Percentiles rank a stretch among this genome's conserved stretches.
These are phyloP conservation scores for Penicillium crystallinum DNA, from an alignment of 495 filamentous ascomycete species.

Conservation along the genomic window DNA sequence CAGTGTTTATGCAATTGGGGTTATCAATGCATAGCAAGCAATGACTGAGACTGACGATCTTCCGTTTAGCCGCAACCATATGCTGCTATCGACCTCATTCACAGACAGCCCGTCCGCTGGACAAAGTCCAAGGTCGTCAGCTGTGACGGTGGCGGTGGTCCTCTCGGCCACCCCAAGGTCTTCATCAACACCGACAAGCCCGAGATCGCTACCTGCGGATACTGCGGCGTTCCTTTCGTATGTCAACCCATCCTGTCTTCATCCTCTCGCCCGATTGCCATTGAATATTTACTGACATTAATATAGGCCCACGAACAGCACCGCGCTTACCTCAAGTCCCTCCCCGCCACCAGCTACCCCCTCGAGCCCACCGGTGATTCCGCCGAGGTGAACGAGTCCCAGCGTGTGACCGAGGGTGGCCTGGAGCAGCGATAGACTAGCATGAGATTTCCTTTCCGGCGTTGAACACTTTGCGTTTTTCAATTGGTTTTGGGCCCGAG, in stretches of 20 bases:
- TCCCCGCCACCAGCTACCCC: constrained; percentile 74
- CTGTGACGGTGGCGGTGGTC: constrained; percentile 92
- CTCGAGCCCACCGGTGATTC: constrained; percentile 49
- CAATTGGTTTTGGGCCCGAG: constrained; percentile 24
- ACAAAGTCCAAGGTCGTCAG: constrained; percentile 71
- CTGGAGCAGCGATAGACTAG: constrained; percentile 48
- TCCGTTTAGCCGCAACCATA: constrained; percentile 68
- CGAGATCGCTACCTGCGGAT: constrained; percentile 81
- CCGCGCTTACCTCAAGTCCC: constrained; percentile 70
- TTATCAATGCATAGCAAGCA: not conserved
- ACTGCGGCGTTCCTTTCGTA: constrained; percentile 95
- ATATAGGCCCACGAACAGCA: constrained; percentile 80
- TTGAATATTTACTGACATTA: not conserved
- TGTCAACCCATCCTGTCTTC: constrained; percentile 29
- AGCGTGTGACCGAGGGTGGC: constrained; percentile 49
- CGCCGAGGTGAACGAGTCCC: constrained; percentile 50
- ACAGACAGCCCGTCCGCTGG: constrained; percentile 93
- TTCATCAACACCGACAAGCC: constrained; percentile 99
- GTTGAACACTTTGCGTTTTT: constrained; percentile 35
- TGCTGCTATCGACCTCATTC: constrained; percentile 91
- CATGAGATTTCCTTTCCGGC: constrained; percentile 37
- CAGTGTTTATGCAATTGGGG: not conserved
- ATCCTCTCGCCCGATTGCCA: not conserved
- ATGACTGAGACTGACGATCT: constrained; percentile 8
- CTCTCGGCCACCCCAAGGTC: constrained; percentile 83